Evolutionary conservation across 345 rosid genomes (phyloP).

Genomic region (Arabis alpina): DNA sequence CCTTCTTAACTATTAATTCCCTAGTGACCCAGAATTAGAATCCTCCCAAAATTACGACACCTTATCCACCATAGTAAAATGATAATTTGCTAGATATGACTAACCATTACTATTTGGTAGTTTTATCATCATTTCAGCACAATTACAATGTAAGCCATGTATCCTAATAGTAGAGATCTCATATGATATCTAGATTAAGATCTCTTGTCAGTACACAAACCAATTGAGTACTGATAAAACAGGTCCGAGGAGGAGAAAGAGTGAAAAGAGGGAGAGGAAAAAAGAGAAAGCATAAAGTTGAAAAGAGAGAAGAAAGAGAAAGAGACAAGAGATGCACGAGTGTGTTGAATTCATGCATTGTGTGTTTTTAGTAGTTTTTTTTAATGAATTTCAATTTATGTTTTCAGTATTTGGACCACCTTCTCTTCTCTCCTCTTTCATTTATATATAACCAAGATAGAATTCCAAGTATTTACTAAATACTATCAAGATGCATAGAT

Average conservation of each 20-base stretch:
- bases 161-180: background rate
- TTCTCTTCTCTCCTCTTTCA: background rate
- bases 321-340: slow-evolving; percentile 47
- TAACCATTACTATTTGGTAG: background rate
- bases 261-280: background rate
- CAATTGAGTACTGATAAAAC: slow-evolving; percentile 1
- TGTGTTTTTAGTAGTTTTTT: slow-evolving; percentile 21
- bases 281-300: slow-evolving; percentile 21
- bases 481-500: slow-evolving; percentile 4
- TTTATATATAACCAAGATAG: background rate
- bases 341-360: slow-evolving; percentile 40
- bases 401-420: slow-evolving; percentile 42
- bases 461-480: background rate
- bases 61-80: background rate
- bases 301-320: slow-evolving; percentile 32
- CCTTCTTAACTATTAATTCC: no score
- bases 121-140: background rate
- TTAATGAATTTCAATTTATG: background rate
- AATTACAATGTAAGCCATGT: background rate
- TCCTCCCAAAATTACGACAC: background rate
- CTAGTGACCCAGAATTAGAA: background rate
- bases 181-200: background rate
- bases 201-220: slow-evolving; percentile 6
- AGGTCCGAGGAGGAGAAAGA: slow-evolving; percentile 36
- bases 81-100: background rate